Conservation (phyloP, 2,329 filamentous ascomycete species). For the Neopestalotiopsis rosae region DNA sequence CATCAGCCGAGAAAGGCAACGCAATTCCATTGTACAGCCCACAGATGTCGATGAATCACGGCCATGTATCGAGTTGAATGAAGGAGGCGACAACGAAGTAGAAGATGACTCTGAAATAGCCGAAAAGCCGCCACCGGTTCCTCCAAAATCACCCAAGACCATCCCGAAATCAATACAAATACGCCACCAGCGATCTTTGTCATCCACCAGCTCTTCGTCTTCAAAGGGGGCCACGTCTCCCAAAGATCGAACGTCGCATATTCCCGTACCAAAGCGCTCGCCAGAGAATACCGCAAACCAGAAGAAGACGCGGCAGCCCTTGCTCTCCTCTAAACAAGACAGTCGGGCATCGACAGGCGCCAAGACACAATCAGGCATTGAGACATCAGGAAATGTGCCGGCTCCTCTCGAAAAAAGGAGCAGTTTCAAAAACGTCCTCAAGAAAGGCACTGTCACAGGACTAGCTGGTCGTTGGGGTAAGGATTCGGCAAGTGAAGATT, state of each 20-base stretch:
- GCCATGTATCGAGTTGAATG: slow-evolving; percentile 29
- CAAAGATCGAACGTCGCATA: slow-evolving; percentile 28
- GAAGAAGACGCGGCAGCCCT: slow-evolving; percentile 49
- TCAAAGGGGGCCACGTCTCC: slow-evolving; percentile 24
- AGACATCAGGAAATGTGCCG: slow-evolving; percentile 20
- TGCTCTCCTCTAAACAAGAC: slow-evolving; percentile 27
- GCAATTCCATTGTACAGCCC: slow-evolving; percentile 44
- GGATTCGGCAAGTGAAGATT: slow-evolving; percentile 42
- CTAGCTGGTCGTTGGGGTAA: slow-evolving; percentile 56
- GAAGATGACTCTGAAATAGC: background rate
- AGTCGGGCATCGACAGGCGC: slow-evolving; percentile 24
- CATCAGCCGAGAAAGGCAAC: slow-evolving; percentile 58
- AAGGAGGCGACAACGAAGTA: slow-evolving; percentile 25
- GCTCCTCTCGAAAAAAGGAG: slow-evolving; percentile 47
- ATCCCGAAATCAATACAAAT: slow-evolving; percentile 6
- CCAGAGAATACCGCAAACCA: slow-evolving; percentile 49
- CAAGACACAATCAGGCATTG: slow-evolving; percentile 24
- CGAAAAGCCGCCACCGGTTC: slow-evolving; percentile 28
- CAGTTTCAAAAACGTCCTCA: slow-evolving; percentile 57
- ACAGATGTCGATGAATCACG: slow-evolving; percentile 28
- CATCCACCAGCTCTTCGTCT: slow-evolving; percentile 23
- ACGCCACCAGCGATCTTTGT: slow-evolving; percentile 21
- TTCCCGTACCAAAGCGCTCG: slow-evolving; percentile 29
- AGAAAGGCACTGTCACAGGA: slow-evolving; percentile 51
- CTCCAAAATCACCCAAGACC: slow-evolving; percentile 29